A percentile compares a stretch with the other conserved stretches of the same genome.
These are phyloP conservation scores for Wallacemonas rigidus DNA, from an alignment of 208 protist species.

Conservation along the genomic window DNA sequence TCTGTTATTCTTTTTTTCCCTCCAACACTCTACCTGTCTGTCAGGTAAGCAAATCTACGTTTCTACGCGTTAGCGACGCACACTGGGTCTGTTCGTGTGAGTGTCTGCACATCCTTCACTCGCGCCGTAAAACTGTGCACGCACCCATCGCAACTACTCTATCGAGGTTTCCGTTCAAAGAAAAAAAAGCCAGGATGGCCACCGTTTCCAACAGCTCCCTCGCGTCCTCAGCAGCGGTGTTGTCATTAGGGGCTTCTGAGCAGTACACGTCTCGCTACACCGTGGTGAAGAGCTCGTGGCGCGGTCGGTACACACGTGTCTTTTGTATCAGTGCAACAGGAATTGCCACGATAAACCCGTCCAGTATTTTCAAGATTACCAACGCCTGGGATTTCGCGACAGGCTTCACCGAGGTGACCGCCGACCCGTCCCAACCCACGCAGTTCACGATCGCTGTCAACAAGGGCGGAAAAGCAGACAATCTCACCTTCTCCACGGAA, in stretches of 20 bases:
- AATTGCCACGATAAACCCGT: conserved; percentile 77
- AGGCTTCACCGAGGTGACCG: conserved; percentile 44
- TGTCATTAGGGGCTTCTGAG: conserved; percentile 5
- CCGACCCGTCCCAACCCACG: conserved; percentile 27
- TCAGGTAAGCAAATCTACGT: too few species aligned
- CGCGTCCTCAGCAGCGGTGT: background rate
- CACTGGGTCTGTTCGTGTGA: too few species aligned
- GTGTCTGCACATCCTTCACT: too few species aligned
- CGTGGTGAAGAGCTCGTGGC: conserved; percentile 89
- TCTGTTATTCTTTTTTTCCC: too few species aligned
- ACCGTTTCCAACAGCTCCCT: conserved; percentile 12
- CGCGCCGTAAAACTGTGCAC: too few species aligned
- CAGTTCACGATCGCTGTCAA: conserved; percentile 63
- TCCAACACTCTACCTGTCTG: too few species aligned
- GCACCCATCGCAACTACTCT: too few species aligned
- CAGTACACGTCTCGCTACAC: conserved; percentile 71
- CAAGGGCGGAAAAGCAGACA: conserved; percentile 38
- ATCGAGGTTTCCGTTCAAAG: too few species aligned
- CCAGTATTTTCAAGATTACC: conserved; percentile 74
- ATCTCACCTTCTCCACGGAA: conserved; percentile 67
- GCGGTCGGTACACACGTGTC: conserved; percentile 85
- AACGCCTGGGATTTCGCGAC: conserved; percentile 75
- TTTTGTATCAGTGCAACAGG: conserved; percentile 61
- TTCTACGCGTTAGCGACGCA: too few species aligned
- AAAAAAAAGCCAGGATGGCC: background rate